These are phyloP conservation scores for Auriscalpium orientale DNA, from an alignment of 768 basidiomycete species.

Conservation along the genomic window DNA sequence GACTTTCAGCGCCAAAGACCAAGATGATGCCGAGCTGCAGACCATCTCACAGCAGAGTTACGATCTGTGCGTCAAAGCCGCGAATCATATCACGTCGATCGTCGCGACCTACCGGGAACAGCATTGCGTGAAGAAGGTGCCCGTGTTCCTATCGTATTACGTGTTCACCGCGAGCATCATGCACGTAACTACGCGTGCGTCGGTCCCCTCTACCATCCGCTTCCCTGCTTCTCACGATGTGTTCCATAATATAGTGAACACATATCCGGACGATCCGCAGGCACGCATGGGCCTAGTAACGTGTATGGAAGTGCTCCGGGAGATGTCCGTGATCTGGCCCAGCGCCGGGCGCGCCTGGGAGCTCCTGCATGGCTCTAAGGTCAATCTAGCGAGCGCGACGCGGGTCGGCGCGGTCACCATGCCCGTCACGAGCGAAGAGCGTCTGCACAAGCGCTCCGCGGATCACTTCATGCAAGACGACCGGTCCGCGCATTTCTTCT, in stretches of 20 bases:
- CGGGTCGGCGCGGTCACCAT: not conserved
- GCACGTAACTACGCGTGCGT: constrained; percentile 68
- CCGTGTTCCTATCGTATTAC: constrained; percentile 73
- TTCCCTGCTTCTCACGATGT: constrained; percentile 2
- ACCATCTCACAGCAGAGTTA: constrained; percentile 55
- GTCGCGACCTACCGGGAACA: constrained; percentile 54
- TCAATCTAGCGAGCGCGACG: constrained; percentile 16
- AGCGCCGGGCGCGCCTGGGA: constrained; percentile 68
- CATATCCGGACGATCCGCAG: constrained; percentile 62
- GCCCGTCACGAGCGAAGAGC: constrained; percentile 1
- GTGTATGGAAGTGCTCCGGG: constrained; percentile 58
- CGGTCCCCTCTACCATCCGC: not conserved
- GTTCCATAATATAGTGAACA: constrained; percentile 37
- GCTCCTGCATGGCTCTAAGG: constrained; percentile 60
- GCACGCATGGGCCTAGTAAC: constrained; percentile 53
- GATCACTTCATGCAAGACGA: constrained; percentile 33
- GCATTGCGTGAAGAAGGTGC: constrained; percentile 50
- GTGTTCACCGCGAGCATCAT: constrained; percentile 75
- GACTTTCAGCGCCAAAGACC: constrained; percentile 20
- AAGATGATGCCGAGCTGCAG: constrained; percentile 47
- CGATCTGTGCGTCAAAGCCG: constrained; percentile 67
- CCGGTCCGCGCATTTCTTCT: not conserved
- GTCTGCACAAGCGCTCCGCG: constrained; percentile 51
- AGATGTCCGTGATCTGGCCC: constrained; percentile 70
- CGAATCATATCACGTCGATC: constrained; percentile 72